Conservation (phyloP, 2,329 filamentous ascomycete species). For the Penicillium sp. region DNA sequence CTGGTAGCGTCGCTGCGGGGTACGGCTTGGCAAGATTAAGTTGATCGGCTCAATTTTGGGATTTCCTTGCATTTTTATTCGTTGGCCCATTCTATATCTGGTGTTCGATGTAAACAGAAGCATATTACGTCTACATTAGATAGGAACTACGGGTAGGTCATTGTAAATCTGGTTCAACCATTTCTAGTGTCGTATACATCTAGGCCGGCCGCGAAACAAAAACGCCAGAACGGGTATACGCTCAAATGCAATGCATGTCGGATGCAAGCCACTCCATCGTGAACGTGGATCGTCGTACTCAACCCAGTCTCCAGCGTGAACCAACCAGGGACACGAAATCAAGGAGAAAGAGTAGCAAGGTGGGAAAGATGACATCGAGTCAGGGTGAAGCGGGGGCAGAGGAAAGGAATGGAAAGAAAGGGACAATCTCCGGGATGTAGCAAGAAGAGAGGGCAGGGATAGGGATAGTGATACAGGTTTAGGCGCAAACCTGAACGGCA, state of each 20-base stretch:
- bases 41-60: not conserved
- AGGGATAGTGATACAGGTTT: slow-evolving; percentile 3
- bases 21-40: slow-evolving; percentile 15
- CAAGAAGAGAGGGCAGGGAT: slow-evolving; percentile 10
- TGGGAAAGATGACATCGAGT: slow-evolving; percentile 19
- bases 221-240: slow-evolving; percentile 34
- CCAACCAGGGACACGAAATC: not conserved
- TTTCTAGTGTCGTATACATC: not conserved
- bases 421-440: slow-evolving; percentile 25
- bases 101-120: no score
- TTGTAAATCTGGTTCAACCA: no score
- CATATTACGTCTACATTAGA: no score
- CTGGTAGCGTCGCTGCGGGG: slow-evolving; percentile 16
- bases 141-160: no score
- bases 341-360: not conserved
- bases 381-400: not conserved
- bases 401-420: slow-evolving; percentile 9
- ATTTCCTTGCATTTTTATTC: not conserved
- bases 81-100: not conserved
- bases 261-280: slow-evolving; percentile 2
- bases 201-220: slow-evolving; percentile 8
- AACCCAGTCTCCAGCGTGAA: slow-evolving; percentile 3
- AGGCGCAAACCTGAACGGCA: slow-evolving; percentile 39
- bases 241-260: slow-evolving; percentile 28
- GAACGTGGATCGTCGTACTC: not conserved